These are phyloP conservation scores for Aspergillus oerlinghausenensis DNA, from an alignment of 2,329 filamentous ascomycete genomes.

Conservation along the genomic window DNA sequence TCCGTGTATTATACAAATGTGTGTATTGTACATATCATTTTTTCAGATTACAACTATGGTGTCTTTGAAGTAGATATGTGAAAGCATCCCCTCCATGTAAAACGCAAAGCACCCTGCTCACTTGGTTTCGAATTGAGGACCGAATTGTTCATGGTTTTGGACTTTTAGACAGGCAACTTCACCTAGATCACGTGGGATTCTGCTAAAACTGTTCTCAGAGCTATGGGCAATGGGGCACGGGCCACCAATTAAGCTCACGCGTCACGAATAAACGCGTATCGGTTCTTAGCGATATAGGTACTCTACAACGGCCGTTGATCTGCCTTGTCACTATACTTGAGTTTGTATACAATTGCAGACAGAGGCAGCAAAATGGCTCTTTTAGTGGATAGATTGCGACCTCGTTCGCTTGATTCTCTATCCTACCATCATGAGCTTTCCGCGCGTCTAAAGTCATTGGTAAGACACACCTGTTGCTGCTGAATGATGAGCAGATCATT, in stretches of 20 bases:
- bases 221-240: constrained; percentile 25
- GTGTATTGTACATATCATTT: neutral
- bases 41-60: neutral
- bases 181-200: neutral
- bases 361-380: constrained; percentile 50
- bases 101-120: neutral
- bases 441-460: constrained; percentile 76
- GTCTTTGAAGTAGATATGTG: neutral
- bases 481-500: neutral
- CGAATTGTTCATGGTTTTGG: neutral
- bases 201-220: neutral
- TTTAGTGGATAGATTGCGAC: constrained; percentile 60
- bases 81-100: neutral
- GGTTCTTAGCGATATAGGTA: constrained; percentile 8
- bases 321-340: neutral
- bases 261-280: constrained; percentile 31
- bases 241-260: constrained; percentile 37
- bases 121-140: neutral
- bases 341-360: neutral
- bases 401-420: constrained; percentile 51
- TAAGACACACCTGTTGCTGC: constrained; percentile 38
- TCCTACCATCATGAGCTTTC: constrained; percentile 89
- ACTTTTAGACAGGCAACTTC: neutral
- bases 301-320: constrained; percentile 3
- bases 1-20: constrained; percentile 1